These are phyloP conservation scores for Athelia psychrophila DNA, from an alignment of 1,284 basidiomycete genomes.

Conservation along the genomic window DNA sequence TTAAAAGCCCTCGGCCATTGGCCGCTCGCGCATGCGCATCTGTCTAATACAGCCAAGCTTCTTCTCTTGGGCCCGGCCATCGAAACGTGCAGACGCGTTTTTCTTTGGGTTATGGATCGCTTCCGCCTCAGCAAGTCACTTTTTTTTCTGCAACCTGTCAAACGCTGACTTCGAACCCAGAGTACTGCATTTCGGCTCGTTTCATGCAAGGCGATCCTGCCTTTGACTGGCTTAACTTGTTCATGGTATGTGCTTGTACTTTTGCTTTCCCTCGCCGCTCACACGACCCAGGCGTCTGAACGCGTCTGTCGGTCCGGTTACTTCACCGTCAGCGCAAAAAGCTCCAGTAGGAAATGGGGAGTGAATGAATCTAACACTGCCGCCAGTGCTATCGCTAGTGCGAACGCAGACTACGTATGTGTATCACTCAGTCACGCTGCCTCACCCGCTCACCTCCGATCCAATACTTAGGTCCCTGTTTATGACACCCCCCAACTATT, in stretches of 20 bases:
- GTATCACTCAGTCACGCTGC: too few relatives aligned
- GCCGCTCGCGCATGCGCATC: too few relatives aligned
- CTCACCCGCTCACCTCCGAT: conserved; percentile 14
- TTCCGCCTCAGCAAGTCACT: conserved; percentile 38
- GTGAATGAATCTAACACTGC: conserved; percentile 19
- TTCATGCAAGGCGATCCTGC: conserved; percentile 47
- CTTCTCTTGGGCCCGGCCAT: conserved; percentile 41
- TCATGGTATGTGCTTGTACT: conserved; percentile 31
- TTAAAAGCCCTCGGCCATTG: too few relatives aligned
- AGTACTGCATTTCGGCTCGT: conserved; percentile 42
- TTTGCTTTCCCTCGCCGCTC: not conserved
- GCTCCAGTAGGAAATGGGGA: conserved; percentile 41
- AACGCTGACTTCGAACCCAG: conserved; percentile 17
- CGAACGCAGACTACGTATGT: conserved; percentile 38
- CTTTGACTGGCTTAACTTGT: conserved; percentile 47
- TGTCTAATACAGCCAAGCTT: conserved; percentile 20
- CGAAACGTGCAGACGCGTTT: conserved; percentile 41
- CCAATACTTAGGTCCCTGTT: conserved; percentile 28
- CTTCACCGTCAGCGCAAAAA: conserved; percentile 41
- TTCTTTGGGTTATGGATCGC: conserved; percentile 40
- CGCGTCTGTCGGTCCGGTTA: conserved; percentile 45
- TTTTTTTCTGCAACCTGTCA: not conserved
- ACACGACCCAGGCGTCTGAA: conserved; percentile 36
- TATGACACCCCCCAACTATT: conserved; percentile 44
- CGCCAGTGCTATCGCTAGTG: conserved; percentile 8